Evolutionary conservation across 495 filamentous ascomycete species (phyloP).

Genomic region (Tuber indicum): DNA sequence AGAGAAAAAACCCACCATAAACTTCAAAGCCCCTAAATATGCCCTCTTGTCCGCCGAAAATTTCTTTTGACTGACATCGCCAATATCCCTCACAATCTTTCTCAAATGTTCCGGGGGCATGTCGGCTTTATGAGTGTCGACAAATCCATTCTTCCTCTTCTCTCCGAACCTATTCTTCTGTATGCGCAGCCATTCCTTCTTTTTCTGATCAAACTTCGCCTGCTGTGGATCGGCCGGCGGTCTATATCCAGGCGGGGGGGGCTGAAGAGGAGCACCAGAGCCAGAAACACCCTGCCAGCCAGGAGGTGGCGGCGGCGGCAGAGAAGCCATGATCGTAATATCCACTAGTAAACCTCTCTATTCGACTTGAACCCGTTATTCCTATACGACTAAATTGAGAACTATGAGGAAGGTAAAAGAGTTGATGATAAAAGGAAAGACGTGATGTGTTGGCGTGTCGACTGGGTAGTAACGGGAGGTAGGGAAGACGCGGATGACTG

Average conservation of each 20-base stretch:
- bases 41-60: slow-evolving; percentile 98
- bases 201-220: slow-evolving; percentile 96
- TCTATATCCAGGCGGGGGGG: slow-evolving; percentile 82
- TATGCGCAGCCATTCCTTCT: slow-evolving; percentile 93
- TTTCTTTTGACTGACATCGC: slow-evolving; percentile 98
- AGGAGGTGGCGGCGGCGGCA: slow-evolving; percentile 58
- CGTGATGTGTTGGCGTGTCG: background rate
- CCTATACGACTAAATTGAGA: background rate
- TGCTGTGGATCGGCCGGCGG: slow-evolving; percentile 78
- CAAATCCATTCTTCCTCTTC: slow-evolving; percentile 91
- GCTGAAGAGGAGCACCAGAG: slow-evolving; percentile 64
- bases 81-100: slow-evolving; percentile 97
- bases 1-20: slow-evolving; percentile 56
- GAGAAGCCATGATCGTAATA: slow-evolving; percentile 59
- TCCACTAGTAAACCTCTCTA: background rate
- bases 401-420: background rate
- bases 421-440: background rate
- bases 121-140: slow-evolving; percentile 96
- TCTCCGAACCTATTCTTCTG: slow-evolving; percentile 93
- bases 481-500: background rate
- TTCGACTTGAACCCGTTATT: background rate
- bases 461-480: background rate
- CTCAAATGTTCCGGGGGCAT: slow-evolving; percentile 98
- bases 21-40: slow-evolving; percentile 95
- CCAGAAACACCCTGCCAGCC: slow-evolving; percentile 51